Conservation (phyloP, 169 alveolate species). For the Amoebophrya sp. region DNA sequence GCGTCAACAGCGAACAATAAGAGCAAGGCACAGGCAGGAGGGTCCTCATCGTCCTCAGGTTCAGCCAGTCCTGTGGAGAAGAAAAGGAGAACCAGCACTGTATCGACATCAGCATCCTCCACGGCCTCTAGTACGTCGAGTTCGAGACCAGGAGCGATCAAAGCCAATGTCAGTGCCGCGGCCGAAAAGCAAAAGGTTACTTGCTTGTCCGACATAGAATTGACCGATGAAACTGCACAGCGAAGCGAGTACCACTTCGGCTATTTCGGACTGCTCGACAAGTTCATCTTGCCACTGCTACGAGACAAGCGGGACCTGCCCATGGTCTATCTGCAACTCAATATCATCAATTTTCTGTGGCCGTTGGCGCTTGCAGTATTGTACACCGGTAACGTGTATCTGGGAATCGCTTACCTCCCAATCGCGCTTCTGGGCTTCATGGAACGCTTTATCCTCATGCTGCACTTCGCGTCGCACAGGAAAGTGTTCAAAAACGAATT, state of each 20-base stretch:
- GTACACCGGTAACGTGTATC: background rate
- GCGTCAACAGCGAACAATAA: no score
- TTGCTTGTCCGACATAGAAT: background rate
- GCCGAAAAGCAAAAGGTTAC: background rate
- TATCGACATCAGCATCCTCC: no score
- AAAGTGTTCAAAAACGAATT: background rate
- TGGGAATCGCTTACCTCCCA: background rate
- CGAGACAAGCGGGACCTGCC: background rate
- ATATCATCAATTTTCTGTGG: background rate
- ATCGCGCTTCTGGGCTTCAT: background rate
- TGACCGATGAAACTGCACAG: background rate
- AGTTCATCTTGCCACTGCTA: background rate
- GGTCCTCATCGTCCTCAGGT: no score
- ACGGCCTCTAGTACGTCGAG: no score
- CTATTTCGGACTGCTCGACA: background rate
- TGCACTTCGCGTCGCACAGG: background rate
- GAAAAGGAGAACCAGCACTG: no score
- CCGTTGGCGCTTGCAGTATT: background rate
- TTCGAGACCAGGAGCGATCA: no score
- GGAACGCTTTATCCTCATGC: background rate
- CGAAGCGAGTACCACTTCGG: background rate
- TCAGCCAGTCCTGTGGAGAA: no score
- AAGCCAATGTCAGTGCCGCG: no score
- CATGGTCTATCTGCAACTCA: background rate
- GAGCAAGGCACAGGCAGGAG: no score